phyloP scores from a whole-genome alignment of 768 basidiomycete species.

The Auricularia cornea region DNA sequence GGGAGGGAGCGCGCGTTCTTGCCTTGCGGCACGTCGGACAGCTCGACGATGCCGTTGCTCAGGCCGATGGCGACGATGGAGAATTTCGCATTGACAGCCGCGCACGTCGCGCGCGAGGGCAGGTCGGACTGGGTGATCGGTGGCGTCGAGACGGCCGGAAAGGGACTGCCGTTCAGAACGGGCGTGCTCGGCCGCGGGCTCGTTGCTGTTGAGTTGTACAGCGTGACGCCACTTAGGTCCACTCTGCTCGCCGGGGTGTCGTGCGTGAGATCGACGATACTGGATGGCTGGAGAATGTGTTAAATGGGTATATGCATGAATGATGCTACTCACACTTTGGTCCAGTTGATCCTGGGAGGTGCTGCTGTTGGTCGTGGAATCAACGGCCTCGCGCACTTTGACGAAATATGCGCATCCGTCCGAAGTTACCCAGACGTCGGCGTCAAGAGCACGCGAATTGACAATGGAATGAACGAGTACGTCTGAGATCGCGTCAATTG shows the following conservation, averaged over 20 bases:
- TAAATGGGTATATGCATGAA: too few species aligned
- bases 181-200: neutral
- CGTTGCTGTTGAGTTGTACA: neutral
- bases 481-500: neutral
- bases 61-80: slow-evolving; percentile 79
- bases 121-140: neutral
- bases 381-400: slow-evolving; percentile 40
- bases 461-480: slow-evolving; percentile 62
- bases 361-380: neutral
- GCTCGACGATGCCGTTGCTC: slow-evolving; percentile 54
- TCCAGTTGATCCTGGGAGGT: too few species aligned
- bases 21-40: slow-evolving; percentile 50
- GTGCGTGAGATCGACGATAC: too few species aligned
- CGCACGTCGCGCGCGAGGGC: slow-evolving; percentile 18
- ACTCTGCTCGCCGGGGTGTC: neutral
- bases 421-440: slow-evolving; percentile 79
- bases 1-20: neutral
- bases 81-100: slow-evolving; percentile 72
- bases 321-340: too few species aligned
- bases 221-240: neutral
- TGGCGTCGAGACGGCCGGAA: neutral
- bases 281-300: too few species aligned
- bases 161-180: neutral
- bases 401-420: slow-evolving; percentile 80
- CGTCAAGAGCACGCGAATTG: slow-evolving; percentile 46